Base-by-base conservation (phyloP, 176 grass and related monocot species). In the Pontederia crassipes region DNA sequence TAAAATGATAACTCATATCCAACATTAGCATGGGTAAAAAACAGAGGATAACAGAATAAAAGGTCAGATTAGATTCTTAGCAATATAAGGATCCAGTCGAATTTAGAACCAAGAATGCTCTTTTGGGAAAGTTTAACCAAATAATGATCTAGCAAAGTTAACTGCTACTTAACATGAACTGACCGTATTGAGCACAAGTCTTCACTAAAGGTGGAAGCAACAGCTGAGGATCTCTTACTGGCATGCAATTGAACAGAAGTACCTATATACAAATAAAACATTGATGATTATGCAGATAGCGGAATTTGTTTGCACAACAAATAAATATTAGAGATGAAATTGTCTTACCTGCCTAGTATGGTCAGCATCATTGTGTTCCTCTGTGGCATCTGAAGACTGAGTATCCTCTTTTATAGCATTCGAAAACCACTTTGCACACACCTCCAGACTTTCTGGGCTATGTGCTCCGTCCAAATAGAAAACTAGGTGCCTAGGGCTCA, bases 201-300 rank as follows among this genome's bases (percentile, higher is more conserved):
- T 88, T 77, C 13, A 83, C 40, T 17, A 98, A 72, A 76, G 68
- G 82, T 8, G 87, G 84, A 74, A 98, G 93, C 72, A 98, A 71
- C 61, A 81, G 54, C 74, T 86, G 64, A 69, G 87, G 93, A 81
- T 92, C 88, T 81, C 87, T 88, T 56, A 98, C 87, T 50, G 88
- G 83, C 93, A 98, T 98, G 84, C 93, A 98, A 77, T 98, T 98
- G 68, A 98, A 98, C 64, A 98, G 35, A 74, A 98, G 87, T 70
- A 98, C 89, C 93, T 89, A 74, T 8, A 66, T 47, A 75, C 54
- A 0, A 14, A 65, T 17, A 65, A 28, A 63, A 1, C 46, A 8
- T 27, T 65, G 49, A 47, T 17, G 18, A 9, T 47, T 12, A 2
- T 27, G 49, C 24, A 18, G 17, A 28, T 27, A 15, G 13, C 17